Percentiles rank a stretch among this genome's conserved stretches.
phyloP scores from a whole-genome alignment of 805 yeast genomes.

The Zygosaccharomyces bailii region DNA sequence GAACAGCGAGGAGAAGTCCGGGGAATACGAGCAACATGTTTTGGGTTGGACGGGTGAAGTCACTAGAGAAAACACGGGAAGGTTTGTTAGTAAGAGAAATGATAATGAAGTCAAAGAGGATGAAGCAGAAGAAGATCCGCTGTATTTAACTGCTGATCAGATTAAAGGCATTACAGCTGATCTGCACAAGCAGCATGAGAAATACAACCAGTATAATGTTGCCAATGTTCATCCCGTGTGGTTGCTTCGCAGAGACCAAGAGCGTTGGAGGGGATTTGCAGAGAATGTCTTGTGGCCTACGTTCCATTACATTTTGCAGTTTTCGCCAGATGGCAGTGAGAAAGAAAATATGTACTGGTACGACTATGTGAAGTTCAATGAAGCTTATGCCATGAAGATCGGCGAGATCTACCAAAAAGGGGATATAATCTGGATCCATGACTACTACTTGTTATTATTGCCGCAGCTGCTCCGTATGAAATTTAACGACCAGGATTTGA shows the following conservation, averaged over 20 bases:
- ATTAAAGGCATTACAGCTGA: slow-evolving; percentile 38
- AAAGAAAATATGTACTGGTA: slow-evolving; percentile 74
- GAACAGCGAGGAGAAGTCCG: slow-evolving; percentile 42
- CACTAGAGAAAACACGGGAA: slow-evolving; percentile 17
- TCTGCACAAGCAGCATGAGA: slow-evolving; percentile 39
- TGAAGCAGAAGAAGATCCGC: slow-evolving; percentile 55
- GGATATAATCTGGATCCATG: slow-evolving; percentile 90
- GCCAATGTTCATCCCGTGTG: slow-evolving; percentile 73
- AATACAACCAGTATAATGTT: slow-evolving; percentile 38
- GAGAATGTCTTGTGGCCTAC: slow-evolving; percentile 93
- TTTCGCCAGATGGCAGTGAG: slow-evolving; percentile 62
- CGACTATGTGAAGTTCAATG: slow-evolving; percentile 86
- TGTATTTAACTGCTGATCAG: slow-evolving; percentile 54
- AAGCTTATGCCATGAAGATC: slow-evolving; percentile 80
- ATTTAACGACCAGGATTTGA: slow-evolving; percentile 55
- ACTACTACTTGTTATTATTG: slow-evolving; percentile 73
- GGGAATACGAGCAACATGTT: slow-evolving; percentile 82
- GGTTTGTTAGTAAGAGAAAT: slow-evolving; percentile 9
- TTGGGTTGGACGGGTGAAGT: slow-evolving; percentile 97
- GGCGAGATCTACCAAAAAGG: slow-evolving; percentile 75
- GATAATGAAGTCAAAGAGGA: slow-evolving; percentile 12
- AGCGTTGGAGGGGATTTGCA: slow-evolving; percentile 84
- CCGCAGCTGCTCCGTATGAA: slow-evolving; percentile 82
- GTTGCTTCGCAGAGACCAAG: slow-evolving; percentile 75
- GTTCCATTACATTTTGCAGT: slow-evolving; percentile 85